These are phyloP conservation scores for Croton setiger DNA, from an alignment of 441 rosid species.

Conservation along the genomic window DNA sequence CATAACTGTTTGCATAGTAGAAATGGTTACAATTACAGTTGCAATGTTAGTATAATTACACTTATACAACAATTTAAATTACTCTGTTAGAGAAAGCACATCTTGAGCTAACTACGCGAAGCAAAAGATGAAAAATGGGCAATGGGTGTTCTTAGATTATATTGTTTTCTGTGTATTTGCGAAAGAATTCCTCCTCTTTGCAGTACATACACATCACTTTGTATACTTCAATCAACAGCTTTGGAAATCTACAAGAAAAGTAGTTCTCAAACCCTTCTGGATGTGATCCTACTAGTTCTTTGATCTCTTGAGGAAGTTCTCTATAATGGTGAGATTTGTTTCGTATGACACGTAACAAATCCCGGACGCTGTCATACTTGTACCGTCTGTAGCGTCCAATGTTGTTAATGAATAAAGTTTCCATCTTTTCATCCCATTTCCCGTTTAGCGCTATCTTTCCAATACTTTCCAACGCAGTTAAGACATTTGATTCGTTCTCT, in stretches of 20 bases:
- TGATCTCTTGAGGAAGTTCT: slow-evolving; percentile 75
- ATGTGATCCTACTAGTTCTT: slow-evolving; percentile 64
- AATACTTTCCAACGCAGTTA: slow-evolving; percentile 62
- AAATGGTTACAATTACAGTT: background rate
- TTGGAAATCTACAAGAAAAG: slow-evolving; percentile 69
- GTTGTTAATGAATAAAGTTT: slow-evolving; percentile 59
- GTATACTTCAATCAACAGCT: slow-evolving; percentile 75
- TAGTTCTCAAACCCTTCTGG: slow-evolving; percentile 82
- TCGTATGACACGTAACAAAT: slow-evolving; percentile 66
- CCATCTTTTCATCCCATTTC: slow-evolving; percentile 86
- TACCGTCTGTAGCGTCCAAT: slow-evolving; percentile 83
- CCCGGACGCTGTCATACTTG: slow-evolving; percentile 66
- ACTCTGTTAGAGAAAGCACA: slow-evolving; percentile 6
- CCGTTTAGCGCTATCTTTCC: slow-evolving; percentile 65
- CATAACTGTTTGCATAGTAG: background rate
- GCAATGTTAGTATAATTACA: slow-evolving; percentile 6
- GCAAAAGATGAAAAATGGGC: background rate
- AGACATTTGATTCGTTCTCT: slow-evolving; percentile 52
- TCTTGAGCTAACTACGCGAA: background rate
- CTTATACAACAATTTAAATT: slow-evolving; percentile 8
- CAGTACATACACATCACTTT: slow-evolving; percentile 55
- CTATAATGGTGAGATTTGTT: slow-evolving; percentile 82
- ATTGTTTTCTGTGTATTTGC: slow-evolving; percentile 44
- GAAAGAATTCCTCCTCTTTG: slow-evolving; percentile 61
- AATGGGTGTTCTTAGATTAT: slow-evolving; percentile 23